phyloP scores from a whole-genome alignment of 495 filamentous ascomycete genomes.

The Cladorrhinum samala region DNA sequence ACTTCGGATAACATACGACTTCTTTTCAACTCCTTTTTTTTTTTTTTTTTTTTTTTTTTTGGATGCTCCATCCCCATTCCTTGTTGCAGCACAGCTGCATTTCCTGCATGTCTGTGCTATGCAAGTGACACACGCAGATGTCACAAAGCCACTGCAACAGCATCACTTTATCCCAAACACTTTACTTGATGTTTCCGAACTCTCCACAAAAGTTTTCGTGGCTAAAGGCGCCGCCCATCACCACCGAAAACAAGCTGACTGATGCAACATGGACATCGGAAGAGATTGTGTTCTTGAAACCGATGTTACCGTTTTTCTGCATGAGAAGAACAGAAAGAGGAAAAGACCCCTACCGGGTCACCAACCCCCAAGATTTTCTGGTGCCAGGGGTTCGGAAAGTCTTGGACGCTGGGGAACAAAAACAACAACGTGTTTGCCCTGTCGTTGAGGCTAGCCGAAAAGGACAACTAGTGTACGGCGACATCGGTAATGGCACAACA shows the following conservation, averaged over 20 bases:
- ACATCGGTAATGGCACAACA: too few relatives aligned
- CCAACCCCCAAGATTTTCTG: background rate
- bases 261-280: too few relatives aligned
- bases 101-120: too few relatives aligned
- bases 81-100: background rate
- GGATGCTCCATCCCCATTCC: too few relatives aligned
- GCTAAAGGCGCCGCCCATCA: too few relatives aligned
- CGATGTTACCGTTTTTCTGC: background rate
- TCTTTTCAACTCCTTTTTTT: background rate
- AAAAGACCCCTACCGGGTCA: background rate
- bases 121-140: background rate
- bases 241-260: background rate
- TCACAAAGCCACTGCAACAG: background rate
- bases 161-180: background rate
- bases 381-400: too few relatives aligned
- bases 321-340: background rate
- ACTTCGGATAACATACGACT: background rate
- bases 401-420: background rate
- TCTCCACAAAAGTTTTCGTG: too few relatives aligned
- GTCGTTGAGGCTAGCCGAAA: too few relatives aligned
- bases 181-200: too few relatives aligned
- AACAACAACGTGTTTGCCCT: too few relatives aligned
- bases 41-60: background rate
- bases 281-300: too few relatives aligned
- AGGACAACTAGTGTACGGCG: too few relatives aligned